phyloP scores from a whole-genome alignment of 1,139 yeast genomes.

The Geotrichum reessii region DNA sequence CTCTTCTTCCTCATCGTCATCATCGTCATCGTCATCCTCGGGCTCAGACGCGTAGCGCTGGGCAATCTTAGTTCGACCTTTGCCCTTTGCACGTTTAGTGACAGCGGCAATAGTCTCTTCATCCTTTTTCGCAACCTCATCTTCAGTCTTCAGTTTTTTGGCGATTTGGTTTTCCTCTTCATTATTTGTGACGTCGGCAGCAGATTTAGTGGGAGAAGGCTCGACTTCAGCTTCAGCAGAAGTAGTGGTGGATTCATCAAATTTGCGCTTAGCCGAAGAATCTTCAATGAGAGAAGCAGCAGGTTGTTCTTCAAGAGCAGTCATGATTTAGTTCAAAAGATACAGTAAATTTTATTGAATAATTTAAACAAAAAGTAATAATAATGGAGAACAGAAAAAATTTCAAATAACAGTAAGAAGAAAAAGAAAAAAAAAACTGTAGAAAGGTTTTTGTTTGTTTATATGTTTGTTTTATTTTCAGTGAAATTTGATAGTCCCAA shows the following conservation, averaged over 20 bases:
- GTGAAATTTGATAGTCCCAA: too few species aligned
- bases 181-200: neutral
- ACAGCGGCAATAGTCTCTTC: neutral
- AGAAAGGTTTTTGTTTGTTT: too few species aligned
- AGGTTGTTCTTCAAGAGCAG: neutral
- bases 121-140: neutral
- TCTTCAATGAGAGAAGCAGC: neutral
- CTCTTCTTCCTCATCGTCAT: conserved; percentile 30
- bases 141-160: conserved; percentile 1
- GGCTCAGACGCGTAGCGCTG: conserved; percentile 17
- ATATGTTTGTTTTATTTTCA: too few species aligned
- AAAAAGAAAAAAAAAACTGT: neutral
- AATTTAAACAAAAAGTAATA: neutral
- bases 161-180: neutral
- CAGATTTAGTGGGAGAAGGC: too few species aligned
- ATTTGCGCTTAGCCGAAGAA: neutral
- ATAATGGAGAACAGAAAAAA: too few species aligned
- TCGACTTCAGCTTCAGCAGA: neutral
- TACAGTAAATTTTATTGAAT: neutral
- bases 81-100: conserved; percentile 3
- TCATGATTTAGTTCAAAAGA: neutral
- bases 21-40: conserved; percentile 37
- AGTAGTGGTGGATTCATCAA: neutral
- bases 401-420: neutral
- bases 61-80: conserved; percentile 15